Base-by-base conservation (phyloP, 2,329 filamentous ascomycete species). In the Tetracladium maxilliforme region DNA sequence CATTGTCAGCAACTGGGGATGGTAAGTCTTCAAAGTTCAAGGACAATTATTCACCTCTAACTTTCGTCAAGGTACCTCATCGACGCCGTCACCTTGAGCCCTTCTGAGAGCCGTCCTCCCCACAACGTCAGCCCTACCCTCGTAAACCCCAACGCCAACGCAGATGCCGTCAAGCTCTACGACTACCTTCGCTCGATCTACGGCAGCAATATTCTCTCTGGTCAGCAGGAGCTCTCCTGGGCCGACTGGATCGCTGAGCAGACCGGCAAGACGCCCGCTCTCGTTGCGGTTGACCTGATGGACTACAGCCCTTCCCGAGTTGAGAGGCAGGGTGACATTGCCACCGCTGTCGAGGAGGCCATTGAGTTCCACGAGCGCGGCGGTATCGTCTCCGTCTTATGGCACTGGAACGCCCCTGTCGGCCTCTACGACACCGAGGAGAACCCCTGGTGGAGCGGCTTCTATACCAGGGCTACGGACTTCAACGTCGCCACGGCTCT, bases 401-500 rank as follows among this genome's bases (percentile, higher is more conserved):
- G 58, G 58, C 58, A 62, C 37, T 62, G 58, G 58, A 56, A 56
- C 19, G 52, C 55, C 0, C 56, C 56, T 10, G 35, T 39, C 1
- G 56, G 56, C 2, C 44, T 62, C n/a, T 59, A 58, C 33, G 53
- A 63, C 32, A 60, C 48, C 2, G 40, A 36, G 3, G 48, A 50
- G 23, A 42, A 59, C 21, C 49, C 44, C n/a, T 62, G 59, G 58
- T 63, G 47, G 41, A 43, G 43, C 7, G 58, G 58, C 6, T 62
- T 64, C 43, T 63, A 64, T 41, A 60, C 57, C 14, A 42, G 43
- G n/a, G 56, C 57, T 2, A 58, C 56, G 2, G 54, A 56, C 28
- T 63, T 62, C 35, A 49, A 61, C 31, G 36, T 62, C n/a, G 44
- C 42, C 2, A 38, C 48, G 2, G 54, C 58, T 3, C 40, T 63